Base-by-base conservation (phyloP, 345 rosid species). In the Lepidium sativum region DNA sequence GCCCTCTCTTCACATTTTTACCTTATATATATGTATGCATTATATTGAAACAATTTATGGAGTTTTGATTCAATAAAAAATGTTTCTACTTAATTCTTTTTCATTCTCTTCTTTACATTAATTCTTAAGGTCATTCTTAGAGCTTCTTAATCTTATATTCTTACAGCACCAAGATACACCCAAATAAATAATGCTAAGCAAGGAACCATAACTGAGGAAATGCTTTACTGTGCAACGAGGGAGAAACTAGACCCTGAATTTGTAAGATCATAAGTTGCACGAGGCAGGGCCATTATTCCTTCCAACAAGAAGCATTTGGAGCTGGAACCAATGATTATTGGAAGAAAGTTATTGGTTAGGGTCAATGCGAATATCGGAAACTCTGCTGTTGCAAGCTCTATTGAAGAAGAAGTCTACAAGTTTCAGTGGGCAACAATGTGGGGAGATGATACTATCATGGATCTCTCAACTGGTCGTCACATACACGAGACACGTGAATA, bases 401-500 rank as follows among this genome's bases (percentile, higher is more conserved):
- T 95, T 2, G 96, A 95, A 81, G 99, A 95, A 55, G 99, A 95
- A 79, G 98, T 95, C 39, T 91, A 91, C 49, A 95, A 95, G 80
- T 95, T 91, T 72, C 98, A 87, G n/a, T 95, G 99, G 99, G 99
- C 99, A 29, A 95, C 96, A 13, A 88, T 88, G 95, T 91, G 99
- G 96, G 96, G 99, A 77, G 97, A 91, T 10, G 97, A 91, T 68
- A 95, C 97, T 14, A 89, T 95, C 65, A 95, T 95, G 99, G 99
- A 95, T 71, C 91, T 95, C 53, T 95, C 99, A 5, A 95, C 96
- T 8, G 99, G 97, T 14, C 92, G 92, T 65, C 97, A 95, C 79
- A 95, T 95, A 55, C 99, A 95, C 20, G 99, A 91, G 82, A 91
- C 99, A 12, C 92, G 95, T 9, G 99, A 91, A 58, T 91, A 95